phyloP scores from a whole-genome alignment of 73 alveolate genomes.

The Uronychia setigera region DNA sequence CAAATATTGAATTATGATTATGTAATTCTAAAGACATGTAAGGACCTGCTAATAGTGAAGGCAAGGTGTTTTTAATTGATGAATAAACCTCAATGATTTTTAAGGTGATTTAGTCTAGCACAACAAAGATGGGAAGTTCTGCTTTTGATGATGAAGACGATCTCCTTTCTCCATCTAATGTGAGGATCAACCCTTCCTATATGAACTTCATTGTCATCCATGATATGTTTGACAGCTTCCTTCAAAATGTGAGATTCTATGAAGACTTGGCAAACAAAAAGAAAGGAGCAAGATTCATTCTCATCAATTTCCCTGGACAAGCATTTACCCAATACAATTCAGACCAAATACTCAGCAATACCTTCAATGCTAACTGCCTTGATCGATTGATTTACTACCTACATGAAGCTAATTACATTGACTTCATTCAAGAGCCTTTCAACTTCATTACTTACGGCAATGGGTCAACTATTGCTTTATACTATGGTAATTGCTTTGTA shows the following conservation, averaged over 20 bases:
- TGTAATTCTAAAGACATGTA: background rate
- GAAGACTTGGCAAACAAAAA: background rate
- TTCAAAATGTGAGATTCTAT: conserved; percentile 13
- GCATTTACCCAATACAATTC: conserved; percentile 21
- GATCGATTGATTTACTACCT: conserved; percentile 32
- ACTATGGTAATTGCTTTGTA: conserved; percentile 8
- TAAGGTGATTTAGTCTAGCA: background rate
- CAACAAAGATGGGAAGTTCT: background rate
- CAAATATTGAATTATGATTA: background rate
- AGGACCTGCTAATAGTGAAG: background rate
- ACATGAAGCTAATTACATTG: conserved; percentile 14
- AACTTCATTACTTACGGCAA: conserved; percentile 38
- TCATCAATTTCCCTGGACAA: conserved; percentile 45
- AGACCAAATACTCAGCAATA: conserved; percentile 16
- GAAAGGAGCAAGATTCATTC: conserved; percentile 4
- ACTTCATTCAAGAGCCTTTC: conserved; percentile 27
- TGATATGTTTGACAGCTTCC: conserved; percentile 36
- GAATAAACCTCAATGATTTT: conserved; percentile 40
- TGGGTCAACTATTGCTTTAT: conserved; percentile 44
- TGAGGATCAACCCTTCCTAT: background rate
- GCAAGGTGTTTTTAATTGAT: conserved; percentile 18
- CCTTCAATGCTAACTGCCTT: conserved; percentile 30
- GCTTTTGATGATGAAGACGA: too few species aligned
- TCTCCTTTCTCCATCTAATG: background rate
- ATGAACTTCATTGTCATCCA: conserved; percentile 22